Evolutionary conservation across 441 rosid genomes (phyloP), one percentile per base, ranked within the genome.

Genomic region (Pelargonium fulgidum): DNA sequence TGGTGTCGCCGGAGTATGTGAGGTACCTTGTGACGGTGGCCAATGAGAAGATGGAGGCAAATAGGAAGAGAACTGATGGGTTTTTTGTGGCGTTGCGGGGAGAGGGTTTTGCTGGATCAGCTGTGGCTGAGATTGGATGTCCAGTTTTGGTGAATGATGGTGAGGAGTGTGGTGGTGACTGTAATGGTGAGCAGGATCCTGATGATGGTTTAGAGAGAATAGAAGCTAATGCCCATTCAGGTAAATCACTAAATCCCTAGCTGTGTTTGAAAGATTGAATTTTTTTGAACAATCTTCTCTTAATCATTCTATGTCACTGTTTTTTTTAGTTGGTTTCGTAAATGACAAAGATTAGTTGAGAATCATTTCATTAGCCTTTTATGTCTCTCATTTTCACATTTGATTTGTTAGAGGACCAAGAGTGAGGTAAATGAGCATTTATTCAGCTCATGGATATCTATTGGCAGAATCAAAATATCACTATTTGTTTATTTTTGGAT

Each of bases 41-140:
- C 4, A 94, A 91, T 81, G 85, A 84, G 85, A 94, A 94, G 81
- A 91, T 91, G 96, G 92, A 80, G 68, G 91, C 89, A 8, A 91
- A 94, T 73, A 72, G 85, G 81, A 88, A 76, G 77, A 80, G 97
- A 77, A 84, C 85, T 13, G 84, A 83, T 24, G 89, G 84, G 71
- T 86, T 94, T 70, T 72, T 86, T 22, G 19, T 45, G 11, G 83
- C 89, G 75, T 78, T 91, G 73, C 58, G 44, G 20, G 79, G 59
- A 64, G 20, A 39, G 36, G 86, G 83, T 17, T 82, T 81, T 64
- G 66, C 22, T 52, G 73, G 71, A 8, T 65, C 78, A 3, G 24
- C 14, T 0, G 7, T 26, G 48, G 59, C 39, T 0, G 54, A 42
- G 58, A 71, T 36, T 13, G 69, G 41, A 1, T 65, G 67, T 70